These are phyloP conservation scores for Cladophialophora bantiana DNA, from an alignment of 2,329 filamentous ascomycete species.

Conservation along the genomic window DNA sequence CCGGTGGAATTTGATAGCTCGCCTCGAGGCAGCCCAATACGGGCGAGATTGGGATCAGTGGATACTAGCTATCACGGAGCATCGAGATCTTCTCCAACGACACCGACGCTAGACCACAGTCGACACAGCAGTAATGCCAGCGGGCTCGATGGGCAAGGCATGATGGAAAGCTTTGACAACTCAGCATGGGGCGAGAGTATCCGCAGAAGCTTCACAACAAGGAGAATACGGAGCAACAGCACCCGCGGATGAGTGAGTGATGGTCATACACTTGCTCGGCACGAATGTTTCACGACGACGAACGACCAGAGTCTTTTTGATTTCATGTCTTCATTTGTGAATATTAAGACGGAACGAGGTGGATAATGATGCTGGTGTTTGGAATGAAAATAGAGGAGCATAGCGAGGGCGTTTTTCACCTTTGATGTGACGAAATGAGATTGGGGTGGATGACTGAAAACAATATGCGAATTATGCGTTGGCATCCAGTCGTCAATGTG, in stretches of 20 bases:
- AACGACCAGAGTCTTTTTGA: not conserved
- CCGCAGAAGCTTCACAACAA: conserved; percentile 79
- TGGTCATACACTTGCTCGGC: not conserved
- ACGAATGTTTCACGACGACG: conserved; percentile 7
- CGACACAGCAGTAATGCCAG: conserved; percentile 73
- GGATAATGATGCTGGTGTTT: conserved; percentile 6
- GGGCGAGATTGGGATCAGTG: conserved; percentile 37
- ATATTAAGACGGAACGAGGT: conserved; percentile 19
- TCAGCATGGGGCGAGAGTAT: conserved; percentile 95
- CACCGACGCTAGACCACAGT: conserved; percentile 50
- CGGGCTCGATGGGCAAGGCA: conserved; percentile 65
- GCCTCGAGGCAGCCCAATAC: conserved; percentile 36
- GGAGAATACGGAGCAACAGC: conserved; percentile 46
- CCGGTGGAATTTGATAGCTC: conserved; percentile 39
- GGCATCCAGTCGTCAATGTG: conserved; percentile 13
- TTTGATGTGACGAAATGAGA: conserved; percentile 8
- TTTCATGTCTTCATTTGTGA: conserved; percentile 22
- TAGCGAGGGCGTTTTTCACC: conserved; percentile 30
- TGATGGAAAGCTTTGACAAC: conserved; percentile 84
- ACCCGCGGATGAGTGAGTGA: conserved; percentile 15
- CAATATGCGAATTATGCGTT: conserved; percentile 1
- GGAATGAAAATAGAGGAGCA: conserved; percentile 23
- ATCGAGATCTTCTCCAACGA: conserved; percentile 44
- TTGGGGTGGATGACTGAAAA: not conserved
- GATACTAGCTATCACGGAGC: conserved; percentile 46